These are phyloP conservation scores for Letharia lupina DNA, from an alignment of 495 filamentous ascomycete species.

Conservation along the genomic window DNA sequence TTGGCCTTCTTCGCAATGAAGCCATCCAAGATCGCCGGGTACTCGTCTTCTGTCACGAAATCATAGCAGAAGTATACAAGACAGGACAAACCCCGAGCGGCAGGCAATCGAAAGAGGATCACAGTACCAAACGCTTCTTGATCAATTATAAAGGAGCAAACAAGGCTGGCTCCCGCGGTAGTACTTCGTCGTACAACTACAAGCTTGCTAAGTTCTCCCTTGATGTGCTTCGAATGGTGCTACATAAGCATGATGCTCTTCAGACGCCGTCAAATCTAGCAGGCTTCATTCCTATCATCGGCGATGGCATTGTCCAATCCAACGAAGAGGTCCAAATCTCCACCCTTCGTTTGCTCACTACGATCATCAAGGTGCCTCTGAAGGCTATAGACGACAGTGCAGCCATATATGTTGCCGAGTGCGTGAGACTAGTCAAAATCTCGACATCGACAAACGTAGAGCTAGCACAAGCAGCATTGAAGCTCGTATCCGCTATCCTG, in stretches of 20 bases:
- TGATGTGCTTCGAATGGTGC: conserved; percentile 69
- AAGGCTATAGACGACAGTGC: conserved; percentile 58
- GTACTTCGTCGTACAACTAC: conserved; percentile 65
- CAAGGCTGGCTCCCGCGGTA: conserved; percentile 55
- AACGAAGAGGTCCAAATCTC: conserved; percentile 89
- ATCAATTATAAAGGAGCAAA: conserved; percentile 63
- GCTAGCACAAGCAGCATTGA: conserved; percentile 74
- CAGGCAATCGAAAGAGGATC: conserved; percentile 42
- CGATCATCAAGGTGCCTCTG: conserved; percentile 78
- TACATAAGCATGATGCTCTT: conserved; percentile 73
- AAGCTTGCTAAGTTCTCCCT: conserved; percentile 82
- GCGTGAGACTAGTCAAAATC: conserved; percentile 68
- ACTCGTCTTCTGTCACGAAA: conserved; percentile 86
- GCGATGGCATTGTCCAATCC: conserved; percentile 69
- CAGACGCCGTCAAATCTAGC: conserved; percentile 68
- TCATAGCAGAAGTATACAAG: conserved; percentile 77
- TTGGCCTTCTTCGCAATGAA: conserved; percentile 73
- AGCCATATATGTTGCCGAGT: conserved; percentile 71
- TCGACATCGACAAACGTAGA: conserved; percentile 71
- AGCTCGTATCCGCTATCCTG: conserved; percentile 76
- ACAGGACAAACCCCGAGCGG: conserved; percentile 35
- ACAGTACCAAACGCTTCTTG: conserved; percentile 61
- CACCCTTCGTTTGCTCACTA: conserved; percentile 69
- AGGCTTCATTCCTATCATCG: conserved; percentile 80
- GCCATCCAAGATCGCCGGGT: conserved; percentile 66